These are phyloP conservation scores for Osmanthus fragrans DNA, from an alignment of 257 asterid species.

Conservation along the genomic window DNA sequence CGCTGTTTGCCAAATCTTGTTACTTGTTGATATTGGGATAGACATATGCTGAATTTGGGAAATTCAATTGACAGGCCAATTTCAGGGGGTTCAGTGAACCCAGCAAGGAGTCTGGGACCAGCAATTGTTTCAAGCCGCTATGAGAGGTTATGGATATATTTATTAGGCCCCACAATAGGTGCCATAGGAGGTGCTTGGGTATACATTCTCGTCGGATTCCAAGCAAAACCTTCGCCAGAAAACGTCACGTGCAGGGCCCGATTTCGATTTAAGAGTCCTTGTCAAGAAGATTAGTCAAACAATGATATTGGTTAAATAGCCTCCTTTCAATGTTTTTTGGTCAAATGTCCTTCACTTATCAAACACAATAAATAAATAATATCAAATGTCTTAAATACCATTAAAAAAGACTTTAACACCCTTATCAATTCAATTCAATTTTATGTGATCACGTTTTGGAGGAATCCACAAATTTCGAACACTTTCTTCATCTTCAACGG, in stretches of 20 bases:
- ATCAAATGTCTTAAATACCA: no score
- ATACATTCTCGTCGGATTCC: constrained; percentile 26
- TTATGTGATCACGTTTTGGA: no score
- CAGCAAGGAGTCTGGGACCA: constrained; percentile 58
- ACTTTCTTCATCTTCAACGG: no score
- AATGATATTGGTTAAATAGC: no score
- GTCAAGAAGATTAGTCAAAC: no score
- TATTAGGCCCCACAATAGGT: constrained; percentile 41
- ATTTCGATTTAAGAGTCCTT: no score
- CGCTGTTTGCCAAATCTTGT: neutral
- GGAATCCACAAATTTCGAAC: no score
- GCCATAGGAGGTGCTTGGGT: constrained; percentile 45
- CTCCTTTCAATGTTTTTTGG: no score
- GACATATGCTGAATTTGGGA: neutral
- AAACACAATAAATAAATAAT: no score
- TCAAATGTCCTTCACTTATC: no score
- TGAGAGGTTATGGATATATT: constrained; percentile 37
- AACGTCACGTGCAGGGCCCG: neutral
- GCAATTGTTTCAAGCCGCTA: constrained; percentile 36
- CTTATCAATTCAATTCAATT: no score
- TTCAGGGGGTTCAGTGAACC: constrained; percentile 51
- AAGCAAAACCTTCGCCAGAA: constrained; percentile 23
- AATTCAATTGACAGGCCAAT: constrained; percentile 32
- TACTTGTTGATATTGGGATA: neutral
- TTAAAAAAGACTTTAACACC: no score